phyloP scores from a whole-genome alignment of 768 basidiomycete species.

The Infundibulicybe gibba region DNA sequence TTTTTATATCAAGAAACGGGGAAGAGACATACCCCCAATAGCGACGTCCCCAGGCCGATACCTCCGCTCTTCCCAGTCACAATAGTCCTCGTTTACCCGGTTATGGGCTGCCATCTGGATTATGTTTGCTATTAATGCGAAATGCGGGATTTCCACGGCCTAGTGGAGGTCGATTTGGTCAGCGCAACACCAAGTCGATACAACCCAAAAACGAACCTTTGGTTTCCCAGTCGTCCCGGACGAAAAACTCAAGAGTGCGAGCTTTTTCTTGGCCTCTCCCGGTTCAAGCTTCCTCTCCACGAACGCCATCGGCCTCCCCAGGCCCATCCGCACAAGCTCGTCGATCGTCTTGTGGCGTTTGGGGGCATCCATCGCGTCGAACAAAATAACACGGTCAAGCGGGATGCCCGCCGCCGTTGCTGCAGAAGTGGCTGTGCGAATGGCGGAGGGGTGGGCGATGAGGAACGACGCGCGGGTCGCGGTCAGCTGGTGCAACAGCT shows the following conservation, averaged over 20 bases:
- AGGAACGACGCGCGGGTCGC: slow-evolving; percentile 44
- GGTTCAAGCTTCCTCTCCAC: slow-evolving; percentile 46
- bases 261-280: slow-evolving; percentile 65
- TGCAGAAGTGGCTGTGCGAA: slow-evolving; percentile 40
- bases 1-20: not conserved
- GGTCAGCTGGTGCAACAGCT: slow-evolving; percentile 54
- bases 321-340: slow-evolving; percentile 45
- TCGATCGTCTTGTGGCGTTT: slow-evolving; percentile 33
- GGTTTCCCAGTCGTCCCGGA: slow-evolving; percentile 74
- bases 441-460: slow-evolving; percentile 41
- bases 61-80: slow-evolving; percentile 41
- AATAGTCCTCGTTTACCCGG: slow-evolving; percentile 41
- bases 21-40: slow-evolving; percentile 42
- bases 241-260: slow-evolving; percentile 71
- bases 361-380: slow-evolving; percentile 22
- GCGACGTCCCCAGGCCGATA: slow-evolving; percentile 60
- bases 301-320: slow-evolving; percentile 31
- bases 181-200: no score
- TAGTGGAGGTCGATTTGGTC: slow-evolving; percentile 10
- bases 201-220: slow-evolving; percentile 37
- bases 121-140: slow-evolving; percentile 57
- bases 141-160: slow-evolving; percentile 63
- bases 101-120: slow-evolving; percentile 56
- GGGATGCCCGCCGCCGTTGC: slow-evolving; percentile 29
- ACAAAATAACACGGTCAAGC: slow-evolving; percentile 38